Percentiles rank a stretch among this genome's conserved stretches.
Conservation (phyloP, 306 rosid genomes). For the Quercus agrifolia region DNA sequence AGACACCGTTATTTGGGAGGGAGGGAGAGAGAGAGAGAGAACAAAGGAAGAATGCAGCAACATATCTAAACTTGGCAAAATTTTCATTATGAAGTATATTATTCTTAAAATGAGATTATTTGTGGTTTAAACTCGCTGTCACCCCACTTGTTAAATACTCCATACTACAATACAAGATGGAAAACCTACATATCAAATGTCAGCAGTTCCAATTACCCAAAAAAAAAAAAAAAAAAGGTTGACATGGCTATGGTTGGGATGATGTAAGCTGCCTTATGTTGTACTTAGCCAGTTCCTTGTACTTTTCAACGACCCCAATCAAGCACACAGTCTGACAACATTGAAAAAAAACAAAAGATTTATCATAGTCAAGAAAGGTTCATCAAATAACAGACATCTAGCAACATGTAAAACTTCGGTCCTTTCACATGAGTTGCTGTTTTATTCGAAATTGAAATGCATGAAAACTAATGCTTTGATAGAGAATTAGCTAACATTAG, state of each 20-base stretch:
- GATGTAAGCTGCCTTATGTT: constrained; percentile 91
- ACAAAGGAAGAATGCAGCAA: too few relatives aligned
- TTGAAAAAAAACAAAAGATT: neutral
- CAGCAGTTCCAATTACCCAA: neutral
- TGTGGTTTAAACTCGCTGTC: too few relatives aligned
- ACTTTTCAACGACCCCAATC: constrained; percentile 82
- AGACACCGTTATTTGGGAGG: too few relatives aligned
- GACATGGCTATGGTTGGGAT: constrained; percentile 31
- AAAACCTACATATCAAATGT: neutral
- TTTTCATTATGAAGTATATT: too few relatives aligned
- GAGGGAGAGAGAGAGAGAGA: too few relatives aligned
- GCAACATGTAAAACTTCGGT: neutral
- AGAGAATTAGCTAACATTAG: neutral
- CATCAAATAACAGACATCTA: neutral
- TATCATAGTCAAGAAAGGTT: neutral
- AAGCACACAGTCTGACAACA: constrained; percentile 80
- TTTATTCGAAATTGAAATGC: too few relatives aligned
- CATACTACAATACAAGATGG: too few relatives aligned
- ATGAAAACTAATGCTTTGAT: neutral
- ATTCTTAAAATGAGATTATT: too few relatives aligned
- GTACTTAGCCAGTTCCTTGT: constrained; percentile 82
- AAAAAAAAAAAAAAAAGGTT: neutral
- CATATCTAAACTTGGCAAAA: too few relatives aligned
- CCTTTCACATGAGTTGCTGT: too few relatives aligned
- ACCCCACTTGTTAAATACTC: too few relatives aligned